These are phyloP conservation scores for Chrysophaeum taylorii DNA, from an alignment of 352 stramenopile species.

Conservation along the genomic window DNA sequence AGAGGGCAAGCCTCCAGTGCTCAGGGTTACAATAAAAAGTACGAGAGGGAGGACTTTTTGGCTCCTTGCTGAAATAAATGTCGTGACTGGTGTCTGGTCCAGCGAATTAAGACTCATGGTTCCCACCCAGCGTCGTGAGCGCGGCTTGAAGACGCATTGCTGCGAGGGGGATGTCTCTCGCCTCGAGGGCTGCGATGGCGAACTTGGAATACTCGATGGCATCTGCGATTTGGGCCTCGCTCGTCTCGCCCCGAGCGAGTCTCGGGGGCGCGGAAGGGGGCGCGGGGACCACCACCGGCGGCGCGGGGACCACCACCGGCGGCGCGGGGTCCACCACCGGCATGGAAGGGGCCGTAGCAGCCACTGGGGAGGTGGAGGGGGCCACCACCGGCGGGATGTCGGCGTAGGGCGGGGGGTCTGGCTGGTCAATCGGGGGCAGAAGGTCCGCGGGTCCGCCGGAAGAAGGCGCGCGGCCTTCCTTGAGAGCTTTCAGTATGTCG, in stretches of 20 bases:
- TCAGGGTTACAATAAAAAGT: too few relatives aligned
- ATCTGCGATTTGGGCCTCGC: slow-evolving; percentile 3
- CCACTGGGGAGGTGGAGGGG: background rate
- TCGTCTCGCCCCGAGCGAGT: background rate
- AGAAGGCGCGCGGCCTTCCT: slow-evolving; percentile 66
- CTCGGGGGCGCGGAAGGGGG: background rate
- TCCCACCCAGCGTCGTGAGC: too few relatives aligned
- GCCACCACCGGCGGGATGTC: background rate
- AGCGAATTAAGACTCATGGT: too few relatives aligned
- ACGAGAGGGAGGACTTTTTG: too few relatives aligned
- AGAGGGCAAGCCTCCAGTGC: too few relatives aligned
- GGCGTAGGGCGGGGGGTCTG: background rate
- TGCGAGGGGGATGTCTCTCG: slow-evolving; percentile 10
- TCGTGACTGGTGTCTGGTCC: too few relatives aligned
- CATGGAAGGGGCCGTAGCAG: background rate
- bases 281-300: background rate
- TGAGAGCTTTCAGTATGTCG: slow-evolving; percentile 87
- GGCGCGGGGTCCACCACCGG: background rate
- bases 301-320: background rate
- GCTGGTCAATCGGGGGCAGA: too few relatives aligned
- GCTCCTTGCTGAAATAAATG: too few relatives aligned
- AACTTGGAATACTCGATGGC: slow-evolving; percentile 22
- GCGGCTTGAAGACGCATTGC: too few relatives aligned
- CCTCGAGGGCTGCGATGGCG: slow-evolving; percentile 18
- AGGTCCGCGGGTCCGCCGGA: slow-evolving; percentile 61